phyloP scores from a whole-genome alignment of 768 basidiomycete species.

The Leccinum obscurum region DNA sequence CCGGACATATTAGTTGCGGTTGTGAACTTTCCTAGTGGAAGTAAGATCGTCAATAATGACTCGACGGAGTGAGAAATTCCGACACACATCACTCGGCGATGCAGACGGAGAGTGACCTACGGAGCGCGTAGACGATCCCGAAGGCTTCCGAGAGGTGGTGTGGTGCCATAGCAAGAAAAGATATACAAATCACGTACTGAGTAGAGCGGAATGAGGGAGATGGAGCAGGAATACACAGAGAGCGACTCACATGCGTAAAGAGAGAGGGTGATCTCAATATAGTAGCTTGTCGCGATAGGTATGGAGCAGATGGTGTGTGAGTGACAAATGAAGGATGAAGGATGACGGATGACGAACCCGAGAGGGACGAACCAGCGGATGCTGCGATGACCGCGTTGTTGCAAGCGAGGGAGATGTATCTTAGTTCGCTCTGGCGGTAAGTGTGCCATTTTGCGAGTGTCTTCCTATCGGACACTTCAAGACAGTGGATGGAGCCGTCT shows the following conservation, averaged over 20 bases:
- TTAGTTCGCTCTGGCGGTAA: no score
- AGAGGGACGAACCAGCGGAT: no score
- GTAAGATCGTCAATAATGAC: slow-evolving; percentile 20
- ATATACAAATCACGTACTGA: slow-evolving; percentile 33
- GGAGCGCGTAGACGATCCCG: slow-evolving; percentile 67
- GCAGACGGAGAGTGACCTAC: slow-evolving; percentile 60
- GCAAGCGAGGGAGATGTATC: no score
- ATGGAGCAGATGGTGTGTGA: no score
- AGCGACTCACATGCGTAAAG: slow-evolving; percentile 31
- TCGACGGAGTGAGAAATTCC: neutral
- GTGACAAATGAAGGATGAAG: no score
- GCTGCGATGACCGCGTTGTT: no score
- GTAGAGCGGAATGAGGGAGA: slow-evolving; percentile 19
- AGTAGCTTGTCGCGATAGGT: no score
- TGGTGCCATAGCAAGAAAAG: slow-evolving; percentile 31
- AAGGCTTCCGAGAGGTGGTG: slow-evolving; percentile 61
- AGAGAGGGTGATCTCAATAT: neutral
- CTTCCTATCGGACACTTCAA: no score
- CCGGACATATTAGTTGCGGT: slow-evolving; percentile 51
- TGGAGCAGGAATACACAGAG: neutral
- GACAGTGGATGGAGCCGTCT: no score
- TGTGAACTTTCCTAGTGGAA: slow-evolving; percentile 47
- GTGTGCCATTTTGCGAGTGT: no score
- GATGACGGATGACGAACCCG: no score
- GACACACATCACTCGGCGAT: slow-evolving; percentile 60